These are phyloP conservation scores for Crucihimalaya himalaica DNA, from an alignment of 345 rosid genomes.

Conservation along the genomic window DNA sequence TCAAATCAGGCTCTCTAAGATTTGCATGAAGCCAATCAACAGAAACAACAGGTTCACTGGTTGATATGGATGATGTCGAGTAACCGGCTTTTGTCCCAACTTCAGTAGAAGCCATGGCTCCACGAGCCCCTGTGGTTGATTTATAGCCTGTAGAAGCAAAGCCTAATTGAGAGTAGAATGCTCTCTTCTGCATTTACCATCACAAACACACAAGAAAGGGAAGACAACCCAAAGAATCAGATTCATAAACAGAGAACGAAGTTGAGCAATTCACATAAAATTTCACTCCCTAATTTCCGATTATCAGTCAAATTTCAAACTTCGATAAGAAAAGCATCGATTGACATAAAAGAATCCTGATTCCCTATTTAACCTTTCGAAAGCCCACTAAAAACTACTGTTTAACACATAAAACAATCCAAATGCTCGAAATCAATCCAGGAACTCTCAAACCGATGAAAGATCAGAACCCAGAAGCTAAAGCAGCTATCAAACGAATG, in stretches of 20 bases:
- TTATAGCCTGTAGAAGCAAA: constrained; percentile 33
- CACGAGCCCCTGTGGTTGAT: constrained; percentile 42
- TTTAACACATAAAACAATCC: not conserved
- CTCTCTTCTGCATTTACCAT: constrained; percentile 51
- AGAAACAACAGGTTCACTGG: constrained; percentile 79
- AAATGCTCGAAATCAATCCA: not conserved
- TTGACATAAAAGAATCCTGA: not conserved
- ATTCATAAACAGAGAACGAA: constrained; percentile 4
- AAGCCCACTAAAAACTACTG: constrained; percentile 17
- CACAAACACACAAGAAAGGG: not conserved
- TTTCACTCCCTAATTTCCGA: not conserved
- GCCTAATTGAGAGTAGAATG: constrained; percentile 35
- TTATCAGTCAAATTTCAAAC: not conserved
- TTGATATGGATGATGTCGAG: constrained; percentile 53
- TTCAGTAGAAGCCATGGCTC: constrained; percentile 55
- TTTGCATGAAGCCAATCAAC: constrained; percentile 95
- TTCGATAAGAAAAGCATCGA: constrained; percentile 1
- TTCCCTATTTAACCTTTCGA: constrained; percentile 10
- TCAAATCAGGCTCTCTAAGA: constrained; percentile 73
- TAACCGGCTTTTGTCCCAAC: constrained; percentile 42
- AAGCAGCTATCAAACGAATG: constrained; percentile 16
- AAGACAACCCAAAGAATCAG: constrained; percentile 6
- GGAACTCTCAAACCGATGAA: constrained; percentile 1
- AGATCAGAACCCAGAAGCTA: not conserved
- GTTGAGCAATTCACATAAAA: not conserved